Base-by-base conservation (phyloP, 441 rosid genomes). In the Breynia disticha region DNA sequence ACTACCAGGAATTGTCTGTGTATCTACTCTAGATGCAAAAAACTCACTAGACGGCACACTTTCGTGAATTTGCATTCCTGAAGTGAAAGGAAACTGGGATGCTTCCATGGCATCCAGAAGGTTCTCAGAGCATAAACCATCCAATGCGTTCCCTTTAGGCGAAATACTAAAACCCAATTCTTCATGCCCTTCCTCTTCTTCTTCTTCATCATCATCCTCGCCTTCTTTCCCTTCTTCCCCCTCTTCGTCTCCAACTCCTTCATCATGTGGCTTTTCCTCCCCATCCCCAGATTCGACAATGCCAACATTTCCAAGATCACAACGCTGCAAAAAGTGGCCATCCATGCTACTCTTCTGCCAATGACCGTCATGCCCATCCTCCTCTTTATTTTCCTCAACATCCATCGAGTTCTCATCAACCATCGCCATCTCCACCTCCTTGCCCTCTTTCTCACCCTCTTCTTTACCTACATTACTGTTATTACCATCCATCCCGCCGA, bases 101-200 rank as follows among this genome's bases (percentile, higher is more conserved):
- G 74, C 66, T 49, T 69, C 90, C 81, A 86, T 77, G 46, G 71
- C 76, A 63, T 68, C 79, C 68, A 78, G 71, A 63, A 84, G 82
- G 77, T 78, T 86, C 44, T 72, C 76, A 11, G 86, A 74, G 48
- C 65, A 46, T 46, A 73, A 49, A 45, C 80, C 79, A 28, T 79
- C 79, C 51, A 82, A 74, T 58, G 72, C 57, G 62, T 63, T 71
- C 49, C 64, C 70, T 55, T 76, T 75, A 7, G 75, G 76, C 0
- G 73, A 73, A 49, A 83, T 41, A 54, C 70, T 60, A 58, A 81
- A 86, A 54, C 63, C 75, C 48, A 61, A 72, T 4, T 73, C 86
- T 32, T 76, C 76, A 22, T 68, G 73, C 20, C 57, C 71, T 32
- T 54, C 62, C 20, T 59, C 69, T 6, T 66, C 77, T 12, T 62